Conservation (phyloP, 176 grass and related monocot genomes). For the Cenchrus americanus region DNA sequence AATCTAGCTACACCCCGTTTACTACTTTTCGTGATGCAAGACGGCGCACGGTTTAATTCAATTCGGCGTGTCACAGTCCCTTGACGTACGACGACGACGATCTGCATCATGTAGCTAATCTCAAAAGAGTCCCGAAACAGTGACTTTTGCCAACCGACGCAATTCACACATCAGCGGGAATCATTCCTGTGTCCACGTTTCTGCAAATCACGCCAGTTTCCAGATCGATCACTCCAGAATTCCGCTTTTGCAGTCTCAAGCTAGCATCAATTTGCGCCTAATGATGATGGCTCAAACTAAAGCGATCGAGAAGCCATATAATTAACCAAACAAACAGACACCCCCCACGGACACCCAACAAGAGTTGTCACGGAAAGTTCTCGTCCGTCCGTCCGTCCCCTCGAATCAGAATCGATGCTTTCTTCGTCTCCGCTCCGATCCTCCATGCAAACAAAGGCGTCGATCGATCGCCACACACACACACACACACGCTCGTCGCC, state of each 20-base stretch:
- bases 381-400: neutral
- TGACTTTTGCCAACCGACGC: neutral
- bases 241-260: conserved; percentile 32
- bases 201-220: conserved; percentile 2
- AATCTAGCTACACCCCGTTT: too few species aligned
- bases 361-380: conserved; percentile 34
- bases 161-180: neutral
- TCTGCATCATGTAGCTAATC: neutral
- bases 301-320: neutral
- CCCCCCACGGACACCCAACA: conserved; percentile 21
- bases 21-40: neutral
- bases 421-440: neutral
- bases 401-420: conserved; percentile 51
- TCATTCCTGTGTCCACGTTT: neutral
- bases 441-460: conserved; percentile 38
- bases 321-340: neutral
- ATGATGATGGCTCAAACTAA: conserved; percentile 41
- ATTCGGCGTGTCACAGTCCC: neutral
- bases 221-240: conserved; percentile 47
- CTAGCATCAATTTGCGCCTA: conserved; percentile 11
- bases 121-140: neutral
- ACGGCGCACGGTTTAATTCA: neutral
- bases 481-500: neutral
- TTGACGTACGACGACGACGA: neutral
- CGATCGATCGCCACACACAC: neutral